Percentiles rank a stretch among this genome's conserved stretches.
phyloP scores from a whole-genome alignment of 352 stramenopile species.

The Globisporangium alternatum region DNA sequence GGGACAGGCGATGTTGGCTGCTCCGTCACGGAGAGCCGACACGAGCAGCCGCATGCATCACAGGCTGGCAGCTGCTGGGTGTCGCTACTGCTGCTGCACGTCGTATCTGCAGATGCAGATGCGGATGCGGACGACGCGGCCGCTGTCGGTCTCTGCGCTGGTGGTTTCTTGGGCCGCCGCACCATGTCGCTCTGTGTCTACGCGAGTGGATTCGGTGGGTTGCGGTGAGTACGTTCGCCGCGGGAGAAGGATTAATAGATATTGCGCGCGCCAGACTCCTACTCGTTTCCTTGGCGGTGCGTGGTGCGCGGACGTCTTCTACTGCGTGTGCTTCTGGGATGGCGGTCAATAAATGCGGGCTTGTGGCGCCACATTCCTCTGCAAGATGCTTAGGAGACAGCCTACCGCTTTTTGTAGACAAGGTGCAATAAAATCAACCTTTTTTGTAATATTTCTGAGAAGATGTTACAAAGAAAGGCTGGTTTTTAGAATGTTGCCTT shows the following conservation, averaged over 20 bases:
- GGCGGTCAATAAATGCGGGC: too few species aligned
- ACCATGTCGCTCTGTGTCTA: conserved; percentile 2
- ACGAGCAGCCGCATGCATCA: conserved; percentile 4
- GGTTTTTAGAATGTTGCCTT: too few species aligned
- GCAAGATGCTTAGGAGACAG: too few species aligned
- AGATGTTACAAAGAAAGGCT: too few species aligned
- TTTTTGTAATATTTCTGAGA: too few species aligned
- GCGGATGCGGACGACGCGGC: not conserved
- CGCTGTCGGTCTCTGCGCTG: not conserved
- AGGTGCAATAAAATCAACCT: too few species aligned
- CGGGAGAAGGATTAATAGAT: not conserved
- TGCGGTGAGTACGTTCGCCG: not conserved
- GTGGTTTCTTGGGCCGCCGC: not conserved
- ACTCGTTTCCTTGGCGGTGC: too few species aligned
- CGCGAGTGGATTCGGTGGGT: not conserved
- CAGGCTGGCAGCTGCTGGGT: not conserved
- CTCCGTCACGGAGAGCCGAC: not conserved
- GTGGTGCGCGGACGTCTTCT: too few species aligned
- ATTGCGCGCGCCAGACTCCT: too few species aligned
- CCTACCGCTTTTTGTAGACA: too few species aligned
- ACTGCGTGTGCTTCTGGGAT: too few species aligned
- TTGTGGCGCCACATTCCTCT: too few species aligned
- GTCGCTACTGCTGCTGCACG: not conserved
- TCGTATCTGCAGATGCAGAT: conserved; percentile 8
- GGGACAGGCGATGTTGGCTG: not conserved